Base-by-base conservation (phyloP, 768 basidiomycete genomes). In the Kwoniella bestiolae region DNA sequence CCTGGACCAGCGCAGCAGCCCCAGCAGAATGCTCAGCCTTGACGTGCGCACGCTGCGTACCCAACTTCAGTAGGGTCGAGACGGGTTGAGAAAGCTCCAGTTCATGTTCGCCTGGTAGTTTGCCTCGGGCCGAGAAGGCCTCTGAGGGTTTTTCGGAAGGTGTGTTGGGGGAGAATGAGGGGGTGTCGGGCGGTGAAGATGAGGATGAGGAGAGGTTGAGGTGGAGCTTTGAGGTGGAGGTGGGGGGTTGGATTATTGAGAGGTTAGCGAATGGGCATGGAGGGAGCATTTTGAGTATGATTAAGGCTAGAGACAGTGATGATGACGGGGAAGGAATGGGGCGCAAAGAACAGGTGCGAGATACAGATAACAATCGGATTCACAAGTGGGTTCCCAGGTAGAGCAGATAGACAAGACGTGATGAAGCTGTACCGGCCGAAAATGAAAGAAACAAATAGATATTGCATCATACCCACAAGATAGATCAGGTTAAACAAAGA, bases 1-100 rank as follows among this genome's bases (percentile, higher is more conserved):
- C 89, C 58, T 84, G 84, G 23, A 86, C 83, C 45, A 91, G 82
- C 51, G 85, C 85, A 50, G 80, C 81, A 1, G 87, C 89, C 28
- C 86, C 88, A 26, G 83, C 77, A 69, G 86, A 87, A 64, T 85
- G 84, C 71, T 86, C 86, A 21, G 86, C 86, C 12, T 82, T 78
- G 60, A 87, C 85, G 74, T 90, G 90, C 7, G 86, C 86, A 59
- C 65, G 47, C 32, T 78, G 75, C 11, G 85, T 85, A n/a, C 82
- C 83, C 46, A 74, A 61, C 35, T 78, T 78, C 5, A 86, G 77
- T 29, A 86, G 79, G 14, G 75, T 75, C 14, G 84, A 81, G 12
- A 84, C 69, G 0, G 81, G 80, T 21, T 69, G 59, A 9, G 69
- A 65, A 31, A 79, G 59, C 61, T 83, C 82, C 45, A 79, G 64